Conservation (phyloP, 2,329 filamentous ascomycete genomes). For the Leptodontidium sp. region DNA sequence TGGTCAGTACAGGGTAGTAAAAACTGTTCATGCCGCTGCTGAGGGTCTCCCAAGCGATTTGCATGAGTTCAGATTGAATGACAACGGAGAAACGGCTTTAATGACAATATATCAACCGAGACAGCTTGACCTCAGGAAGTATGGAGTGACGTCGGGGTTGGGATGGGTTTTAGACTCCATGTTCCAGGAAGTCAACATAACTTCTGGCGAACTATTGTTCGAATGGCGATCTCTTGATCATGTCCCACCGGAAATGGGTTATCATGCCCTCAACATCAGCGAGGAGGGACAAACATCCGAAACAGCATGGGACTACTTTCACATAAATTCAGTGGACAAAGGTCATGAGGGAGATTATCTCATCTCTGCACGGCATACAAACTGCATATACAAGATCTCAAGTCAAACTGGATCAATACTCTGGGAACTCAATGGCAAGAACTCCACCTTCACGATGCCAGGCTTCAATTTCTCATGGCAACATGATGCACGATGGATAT, state of each 20-base stretch:
- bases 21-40: not conserved
- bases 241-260: not conserved
- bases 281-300: not conserved
- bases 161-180: conserved; percentile 1
- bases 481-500: conserved; percentile 15
- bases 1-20: not conserved
- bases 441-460: not conserved
- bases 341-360: conserved; percentile 6
- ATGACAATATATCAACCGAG: not conserved
- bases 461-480: conserved; percentile 6
- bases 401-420: not conserved
- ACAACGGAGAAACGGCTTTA: not conserved
- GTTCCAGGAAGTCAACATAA: conserved; percentile 10
- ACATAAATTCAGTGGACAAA: conserved; percentile 14
- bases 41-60: not conserved
- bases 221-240: conserved; percentile 23
- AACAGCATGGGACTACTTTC: conserved; percentile 6
- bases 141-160: not conserved
- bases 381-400: not conserved
- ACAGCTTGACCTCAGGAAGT: not conserved
- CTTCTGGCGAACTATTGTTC: conserved; percentile 1
- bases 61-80: not conserved
- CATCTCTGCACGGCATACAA: not conserved
- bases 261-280: not conserved
- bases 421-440: conserved; percentile 9